Evolutionary conservation across 139 green algal species (phyloP), one percentile per base, ranked within the genome.

Genomic region (Micractinium conductrix): DNA sequence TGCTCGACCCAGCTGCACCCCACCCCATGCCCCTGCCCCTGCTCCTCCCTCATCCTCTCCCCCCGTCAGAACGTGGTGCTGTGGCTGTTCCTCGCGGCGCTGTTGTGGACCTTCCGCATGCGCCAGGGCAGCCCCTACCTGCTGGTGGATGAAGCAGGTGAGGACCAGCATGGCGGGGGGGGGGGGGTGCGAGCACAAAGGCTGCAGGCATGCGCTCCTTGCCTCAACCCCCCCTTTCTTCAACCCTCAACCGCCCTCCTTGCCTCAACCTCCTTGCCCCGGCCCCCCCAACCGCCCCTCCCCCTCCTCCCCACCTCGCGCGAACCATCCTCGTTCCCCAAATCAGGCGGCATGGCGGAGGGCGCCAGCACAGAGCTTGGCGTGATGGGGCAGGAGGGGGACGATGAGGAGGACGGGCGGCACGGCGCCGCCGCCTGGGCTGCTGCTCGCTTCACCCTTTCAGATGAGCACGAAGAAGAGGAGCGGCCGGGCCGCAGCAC

Each of bases 91-190:
- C 70, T 78, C 42, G 70, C 10, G 4, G 43, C 35, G 42, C 70
- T 78, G 42, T 43, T 78, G 42, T 78, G 42, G 62, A 88, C 89
- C 45, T 93, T 93, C 89, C 88, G 90, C 85, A 85, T 92, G 81
- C 81, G 89, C 9, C 74, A 84, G 70, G 81, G 76, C 80, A 91
- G 84, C 78, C 84, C 87, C 10, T 92, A 90, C 84, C 85, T 93
- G 42, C 55, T 93, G 42, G 38, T 93, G 60, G 85, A 87, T 26
- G 89, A 93, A 33, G 81, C 48, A n/a, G n/a, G n/a, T n/a, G n/a
- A n/a, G n/a, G n/a, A n/a, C n/a, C n/a, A n/a, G n/a, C n/a, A n/a
- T n/a, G n/a, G n/a, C n/a, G n/a, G n/a, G n/a, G n/a, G n/a, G n/a
- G n/a, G n/a, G n/a, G n/a, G n/a, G n/a, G n/a, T n/a, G n/a, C n/a